Evolutionary conservation across 441 rosid genomes (phyloP).

Genomic region (Jatropha multifida): DNA sequence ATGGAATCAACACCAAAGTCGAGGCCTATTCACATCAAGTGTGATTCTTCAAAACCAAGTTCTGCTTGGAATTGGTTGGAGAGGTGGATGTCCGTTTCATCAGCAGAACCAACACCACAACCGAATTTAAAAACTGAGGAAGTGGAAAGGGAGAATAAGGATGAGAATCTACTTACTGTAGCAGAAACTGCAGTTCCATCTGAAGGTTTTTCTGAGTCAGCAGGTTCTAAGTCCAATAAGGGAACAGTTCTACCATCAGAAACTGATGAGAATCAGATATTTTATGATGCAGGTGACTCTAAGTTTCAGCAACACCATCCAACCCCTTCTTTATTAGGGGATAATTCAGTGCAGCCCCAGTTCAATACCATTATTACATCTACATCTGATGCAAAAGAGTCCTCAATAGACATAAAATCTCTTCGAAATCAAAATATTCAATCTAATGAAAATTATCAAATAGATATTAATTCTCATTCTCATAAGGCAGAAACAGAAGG

Average conservation of each 20-base stretch:
- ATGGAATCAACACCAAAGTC: slow-evolving; percentile 76
- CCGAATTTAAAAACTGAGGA: slow-evolving; percentile 35
- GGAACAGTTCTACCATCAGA: slow-evolving; percentile 34
- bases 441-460: slow-evolving; percentile 34
- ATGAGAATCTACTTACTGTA: slow-evolving; percentile 25
- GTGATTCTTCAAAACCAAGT: slow-evolving; percentile 74
- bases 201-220: slow-evolving; percentile 33
- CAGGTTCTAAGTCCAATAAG: slow-evolving; percentile 30
- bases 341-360: slow-evolving; percentile 39
- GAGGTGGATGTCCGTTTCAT: slow-evolving; percentile 84
- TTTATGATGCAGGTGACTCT: slow-evolving; percentile 35
- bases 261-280: slow-evolving; percentile 43
- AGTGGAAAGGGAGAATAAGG: slow-evolving; percentile 43
- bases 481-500: slow-evolving; percentile 40
- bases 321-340: slow-evolving; percentile 27
- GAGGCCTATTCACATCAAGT: slow-evolving; percentile 67
- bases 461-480: slow-evolving; percentile 31
- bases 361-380: slow-evolving; percentile 33
- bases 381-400: slow-evolving; percentile 38
- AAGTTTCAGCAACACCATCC: slow-evolving; percentile 31
- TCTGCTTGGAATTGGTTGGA: slow-evolving; percentile 96
- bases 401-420: slow-evolving; percentile 36
- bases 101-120: slow-evolving; percentile 43
- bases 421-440: slow-evolving; percentile 24
- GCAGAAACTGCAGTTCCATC: slow-evolving; percentile 32